Base-by-base conservation (phyloP, 306 rosid genomes). In the Geum urbanum region DNA sequence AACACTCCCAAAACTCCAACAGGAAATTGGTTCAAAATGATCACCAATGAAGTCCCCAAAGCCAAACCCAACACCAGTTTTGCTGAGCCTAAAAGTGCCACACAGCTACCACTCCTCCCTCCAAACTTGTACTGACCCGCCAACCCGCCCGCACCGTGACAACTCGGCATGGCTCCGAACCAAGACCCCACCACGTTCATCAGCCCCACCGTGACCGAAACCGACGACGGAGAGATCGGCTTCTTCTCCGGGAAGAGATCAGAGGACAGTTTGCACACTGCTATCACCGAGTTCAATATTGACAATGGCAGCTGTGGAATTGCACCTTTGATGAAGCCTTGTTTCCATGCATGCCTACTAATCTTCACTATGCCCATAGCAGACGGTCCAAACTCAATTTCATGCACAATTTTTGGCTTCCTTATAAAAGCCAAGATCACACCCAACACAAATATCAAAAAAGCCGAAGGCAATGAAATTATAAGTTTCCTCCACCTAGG, bases 71-170 rank as follows among this genome's bases (percentile, higher is more conserved):
- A 64, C 1, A 81, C 67, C 81, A 85, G 71, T 50, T 89, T 89
- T 2, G 83, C 86, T 2, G 65, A 76, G 27, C 90, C 90, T 67
- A 89, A 84, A n/a, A 86, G 52, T 3, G 92, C 92, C 67, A 89
- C 92, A 64, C 96, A 86, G 41, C 79, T 92, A 1, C 96, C 96
- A 81, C 92, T 86, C 75, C 92, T 81, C 1, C 96, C 96, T 39
- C 96, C 92, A 70, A 86, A 89, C 46, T 86, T 86, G 68, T 86
- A 89, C 58, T 89, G 92, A 47, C 92, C 90, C 0, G 92, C 90
- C 16, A 89, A 16, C 41, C 96, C 92, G 4, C 96, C 96, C 0
- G 92, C 92, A 0, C 96, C 88, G 69, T 86, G 96, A 60, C 92
- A 89, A 49, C 79, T 46, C 3, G 92, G 92, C 85, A 86, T 81